These are phyloP conservation scores for Evernia prunastri DNA, from an alignment of 495 filamentous ascomycete species.

Conservation along the genomic window DNA sequence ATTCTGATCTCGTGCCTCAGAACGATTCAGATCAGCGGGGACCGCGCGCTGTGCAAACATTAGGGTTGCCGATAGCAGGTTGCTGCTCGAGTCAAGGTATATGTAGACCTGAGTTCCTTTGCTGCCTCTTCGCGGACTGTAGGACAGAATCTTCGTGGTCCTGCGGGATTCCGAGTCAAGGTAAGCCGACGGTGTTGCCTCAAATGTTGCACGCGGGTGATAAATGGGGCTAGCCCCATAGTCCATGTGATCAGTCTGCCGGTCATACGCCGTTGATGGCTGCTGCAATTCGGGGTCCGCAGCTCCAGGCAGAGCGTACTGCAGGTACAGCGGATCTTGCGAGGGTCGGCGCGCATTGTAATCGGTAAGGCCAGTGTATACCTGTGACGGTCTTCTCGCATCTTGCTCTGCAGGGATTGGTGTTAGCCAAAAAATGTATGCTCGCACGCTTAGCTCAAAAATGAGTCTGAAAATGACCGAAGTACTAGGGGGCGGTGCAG, in stretches of 20 bases:
- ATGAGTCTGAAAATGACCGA: neutral
- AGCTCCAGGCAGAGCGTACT: conserved; percentile 36
- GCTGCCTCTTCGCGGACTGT: conserved; percentile 58
- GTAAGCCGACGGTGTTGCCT: conserved; percentile 40
- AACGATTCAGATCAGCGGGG: conserved; percentile 54
- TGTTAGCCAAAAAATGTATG: conserved; percentile 14
- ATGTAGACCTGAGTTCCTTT: conserved; percentile 64
- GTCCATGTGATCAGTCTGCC: conserved; percentile 41
- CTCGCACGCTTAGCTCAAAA: neutral
- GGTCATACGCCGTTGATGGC: conserved; percentile 43
- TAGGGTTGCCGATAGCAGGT: conserved; percentile 60
- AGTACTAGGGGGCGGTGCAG: neutral
- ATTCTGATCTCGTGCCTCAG: conserved; percentile 48
- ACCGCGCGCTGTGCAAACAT: conserved; percentile 69
- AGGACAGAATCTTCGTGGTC: conserved; percentile 57
- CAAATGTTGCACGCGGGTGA: conserved; percentile 38
- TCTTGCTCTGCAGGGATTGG: conserved; percentile 13
- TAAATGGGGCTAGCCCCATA: conserved; percentile 41
- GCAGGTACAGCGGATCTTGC: conserved; percentile 42
- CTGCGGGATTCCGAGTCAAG: conserved; percentile 28
- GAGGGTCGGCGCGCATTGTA: conserved; percentile 41
- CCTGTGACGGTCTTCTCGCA: conserved; percentile 7
- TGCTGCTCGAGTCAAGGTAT: conserved; percentile 66
- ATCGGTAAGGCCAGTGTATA: conserved; percentile 27
- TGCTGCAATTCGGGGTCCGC: conserved; percentile 41